A percentile compares a stretch with the other conserved stretches of the same genome.
These are phyloP conservation scores for Pseudonitzschia pungens DNA, from an alignment of 108 stramenopile species.

Conservation along the genomic window DNA sequence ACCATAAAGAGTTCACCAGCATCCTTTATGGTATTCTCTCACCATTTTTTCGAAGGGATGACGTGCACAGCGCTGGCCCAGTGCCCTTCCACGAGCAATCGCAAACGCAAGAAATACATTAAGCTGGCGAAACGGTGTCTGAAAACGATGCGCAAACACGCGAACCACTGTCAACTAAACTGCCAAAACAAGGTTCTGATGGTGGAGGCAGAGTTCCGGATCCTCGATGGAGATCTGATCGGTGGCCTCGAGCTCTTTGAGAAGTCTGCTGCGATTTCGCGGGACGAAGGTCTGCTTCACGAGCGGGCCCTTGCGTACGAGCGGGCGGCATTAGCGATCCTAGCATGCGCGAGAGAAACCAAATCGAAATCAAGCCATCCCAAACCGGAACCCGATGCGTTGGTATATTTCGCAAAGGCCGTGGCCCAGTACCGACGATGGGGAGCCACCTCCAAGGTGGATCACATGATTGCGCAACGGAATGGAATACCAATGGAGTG, in stretches of 20 bases:
- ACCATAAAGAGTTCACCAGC: neutral
- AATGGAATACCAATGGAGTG: no score
- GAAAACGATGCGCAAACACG: neutral
- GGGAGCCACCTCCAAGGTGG: neutral
- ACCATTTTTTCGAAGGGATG: neutral
- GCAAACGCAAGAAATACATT: neutral
- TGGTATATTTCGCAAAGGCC: neutral
- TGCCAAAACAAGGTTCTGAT: slow-evolving; percentile 1
- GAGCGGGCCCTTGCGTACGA: neutral
- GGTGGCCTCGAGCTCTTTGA: slow-evolving; percentile 3
- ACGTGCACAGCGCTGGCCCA: neutral
- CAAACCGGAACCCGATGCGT: neutral
- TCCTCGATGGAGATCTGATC: neutral
- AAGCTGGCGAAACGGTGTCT: neutral
- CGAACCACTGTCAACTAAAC: neutral
- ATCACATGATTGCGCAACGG: neutral
- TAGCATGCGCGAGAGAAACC: neutral
- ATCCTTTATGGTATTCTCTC: neutral
- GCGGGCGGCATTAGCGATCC: neutral
- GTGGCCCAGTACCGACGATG: neutral
- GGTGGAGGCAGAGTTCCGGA: neutral
- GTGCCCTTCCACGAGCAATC: neutral
- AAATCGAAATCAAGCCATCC: neutral
- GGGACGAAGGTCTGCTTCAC: neutral
- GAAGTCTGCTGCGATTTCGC: neutral